Conservation (phyloP, 1,284 basidiomycete species). For the Rhodotorula sp. region DNA sequence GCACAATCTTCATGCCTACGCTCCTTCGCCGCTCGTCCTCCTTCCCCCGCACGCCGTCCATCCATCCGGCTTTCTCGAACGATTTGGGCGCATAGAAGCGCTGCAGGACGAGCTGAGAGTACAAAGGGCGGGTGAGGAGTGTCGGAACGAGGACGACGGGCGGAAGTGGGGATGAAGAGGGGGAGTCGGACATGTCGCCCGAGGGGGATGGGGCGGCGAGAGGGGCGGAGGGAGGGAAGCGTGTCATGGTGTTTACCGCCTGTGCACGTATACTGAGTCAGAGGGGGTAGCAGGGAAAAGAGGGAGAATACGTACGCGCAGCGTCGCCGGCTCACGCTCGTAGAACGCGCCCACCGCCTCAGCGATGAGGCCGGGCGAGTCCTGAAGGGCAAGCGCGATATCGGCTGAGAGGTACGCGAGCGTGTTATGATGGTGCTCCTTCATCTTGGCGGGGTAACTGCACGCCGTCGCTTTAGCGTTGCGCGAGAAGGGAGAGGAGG, state of each 20-base stretch:
- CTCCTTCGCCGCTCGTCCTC: slow-evolving; percentile 66
- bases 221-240: slow-evolving; percentile 67
- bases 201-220: slow-evolving; percentile 51
- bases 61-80: slow-evolving; percentile 61
- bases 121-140: slow-evolving; percentile 83
- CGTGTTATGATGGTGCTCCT: slow-evolving; percentile 73
- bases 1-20: slow-evolving; percentile 84
- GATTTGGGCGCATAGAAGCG: slow-evolving; percentile 87
- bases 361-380: slow-evolving; percentile 72
- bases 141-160: slow-evolving; percentile 54
- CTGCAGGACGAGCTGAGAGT: slow-evolving; percentile 87
- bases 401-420: slow-evolving; percentile 77
- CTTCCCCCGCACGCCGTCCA: slow-evolving; percentile 16
- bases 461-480: too few species aligned
- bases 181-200: slow-evolving; percentile 56
- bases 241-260: slow-evolving; percentile 80
- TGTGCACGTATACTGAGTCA: slow-evolving; percentile 49
- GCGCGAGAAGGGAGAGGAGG: not conserved
- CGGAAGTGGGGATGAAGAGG: slow-evolving; percentile 41
- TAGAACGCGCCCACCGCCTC: slow-evolving; percentile 88
- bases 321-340: slow-evolving; percentile 81
- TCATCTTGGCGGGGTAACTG: slow-evolving; percentile 66
- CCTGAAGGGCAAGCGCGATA: slow-evolving; percentile 69
- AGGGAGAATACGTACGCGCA: slow-evolving; percentile 63
- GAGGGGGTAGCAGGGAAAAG: not conserved